Evolutionary conservation across 371 early-diverging fungal species (phyloP).

Genomic region (Rhizomucor pusillus): DNA sequence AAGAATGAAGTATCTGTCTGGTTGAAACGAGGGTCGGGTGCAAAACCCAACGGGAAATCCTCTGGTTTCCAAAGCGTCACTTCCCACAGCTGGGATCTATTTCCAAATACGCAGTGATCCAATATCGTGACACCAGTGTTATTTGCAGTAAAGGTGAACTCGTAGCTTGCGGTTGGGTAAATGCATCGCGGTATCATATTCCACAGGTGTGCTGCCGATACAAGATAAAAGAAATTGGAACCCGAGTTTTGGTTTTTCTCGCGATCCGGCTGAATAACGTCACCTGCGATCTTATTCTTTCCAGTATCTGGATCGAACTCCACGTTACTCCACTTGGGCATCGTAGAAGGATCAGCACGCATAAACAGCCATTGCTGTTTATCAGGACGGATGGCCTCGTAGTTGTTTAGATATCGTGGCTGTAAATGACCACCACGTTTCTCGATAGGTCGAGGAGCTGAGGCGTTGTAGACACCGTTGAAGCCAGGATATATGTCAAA

Average conservation of each 20-base stretch:
- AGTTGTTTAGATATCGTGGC: slow-evolving; percentile 20
- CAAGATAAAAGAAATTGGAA: slow-evolving; percentile 18
- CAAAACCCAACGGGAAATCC: slow-evolving; percentile 15
- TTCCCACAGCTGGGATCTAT: slow-evolving; percentile 26
- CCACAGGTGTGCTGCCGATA: slow-evolving; percentile 33
- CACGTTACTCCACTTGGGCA: slow-evolving; percentile 19
- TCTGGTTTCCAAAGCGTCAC: slow-evolving; percentile 23
- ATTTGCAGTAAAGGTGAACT: slow-evolving; percentile 28
- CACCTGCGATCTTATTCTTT: slow-evolving; percentile 15
- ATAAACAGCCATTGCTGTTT: slow-evolving; percentile 38
- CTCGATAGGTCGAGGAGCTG: slow-evolving; percentile 21
- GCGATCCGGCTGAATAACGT: slow-evolving; percentile 18
- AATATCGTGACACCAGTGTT: slow-evolving; percentile 32
- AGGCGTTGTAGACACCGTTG: slow-evolving; percentile 23
- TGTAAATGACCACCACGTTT: slow-evolving; percentile 6
- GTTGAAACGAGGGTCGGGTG: slow-evolving; percentile 13
- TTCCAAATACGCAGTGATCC: slow-evolving; percentile 22
- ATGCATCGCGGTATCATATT: slow-evolving; percentile 32
- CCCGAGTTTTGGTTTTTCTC: slow-evolving; percentile 22
- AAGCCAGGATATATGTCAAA: slow-evolving; percentile 31
- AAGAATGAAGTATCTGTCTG: neutral
- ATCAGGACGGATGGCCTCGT: slow-evolving; percentile 28
- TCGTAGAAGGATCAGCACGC: slow-evolving; percentile 16
- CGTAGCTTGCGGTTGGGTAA: slow-evolving; percentile 22
- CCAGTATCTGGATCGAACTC: slow-evolving; percentile 24